Evolutionary conservation across 129 eudicot species (phyloP), one percentile per base, ranked within the genome.

Genomic region (Flaveria ramosissima): DNA sequence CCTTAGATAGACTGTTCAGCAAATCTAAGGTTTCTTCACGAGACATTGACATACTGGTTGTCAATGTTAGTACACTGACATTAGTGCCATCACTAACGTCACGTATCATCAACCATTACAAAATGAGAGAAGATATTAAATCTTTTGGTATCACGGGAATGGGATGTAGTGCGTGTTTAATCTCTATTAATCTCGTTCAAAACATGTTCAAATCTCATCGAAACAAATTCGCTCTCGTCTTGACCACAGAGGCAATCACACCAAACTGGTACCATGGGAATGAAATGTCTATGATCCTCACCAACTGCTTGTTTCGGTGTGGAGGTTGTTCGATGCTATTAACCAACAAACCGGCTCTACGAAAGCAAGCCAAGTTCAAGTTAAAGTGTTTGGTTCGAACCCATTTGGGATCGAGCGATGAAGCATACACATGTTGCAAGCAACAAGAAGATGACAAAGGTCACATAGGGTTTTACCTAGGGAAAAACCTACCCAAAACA

Each of bases 1-100:
- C 90, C 30, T 75, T 83, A 8, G 83, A 86, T 41, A 53, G 24
- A 23, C 48, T 86, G 2, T 86, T 86, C 19, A 52, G 45, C 2
- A 72, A 73, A 64, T 57, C 87, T n/a, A 41, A 64, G 11, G 55
- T 80, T 55, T 77, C 81, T 16, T 85, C 87, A 1, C 72, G 24
- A 1, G 90, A 86, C 68, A 80, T 86, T 65, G 90, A 86, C 62
- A 80, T 83, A 64, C 71, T 86, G 9, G 90, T 86, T 14, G 90
- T 86, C 70, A 86, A 86, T 65, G 90, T 86, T 87, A 0, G 72
- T 80, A 67, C 64, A 61, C 64, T 86, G 65, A 73, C 90, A 1
- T 41, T 67, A 6, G 83, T 83, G 50, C 90, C 90, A 32, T 86
- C 90, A 11, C 73, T 86, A 30, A 70, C 90, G 0, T 76, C 85